phyloP scores from a whole-genome alignment of 2,329 filamentous ascomycete species.

The Pseudogymnoascus sp. region DNA sequence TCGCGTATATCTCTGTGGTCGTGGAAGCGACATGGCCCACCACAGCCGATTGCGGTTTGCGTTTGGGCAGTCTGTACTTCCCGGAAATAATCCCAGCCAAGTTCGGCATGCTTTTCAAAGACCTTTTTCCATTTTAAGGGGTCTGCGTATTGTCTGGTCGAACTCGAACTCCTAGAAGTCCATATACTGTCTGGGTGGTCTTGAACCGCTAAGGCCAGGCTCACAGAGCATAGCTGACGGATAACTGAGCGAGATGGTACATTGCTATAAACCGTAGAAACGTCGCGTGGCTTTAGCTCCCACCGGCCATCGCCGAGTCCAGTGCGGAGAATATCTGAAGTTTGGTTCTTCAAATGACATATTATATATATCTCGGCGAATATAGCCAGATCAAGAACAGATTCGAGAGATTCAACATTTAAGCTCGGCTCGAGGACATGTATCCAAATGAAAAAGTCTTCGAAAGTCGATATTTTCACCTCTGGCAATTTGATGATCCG shows the following conservation, averaged over 20 bases:
- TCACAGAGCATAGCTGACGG: conserved; percentile 5
- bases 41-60: background rate
- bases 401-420: background rate
- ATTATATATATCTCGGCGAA: conserved; percentile 9
- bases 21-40: background rate
- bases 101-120: background rate
- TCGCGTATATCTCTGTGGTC: background rate
- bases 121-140: background rate
- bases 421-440: conserved; percentile 9
- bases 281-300: background rate
- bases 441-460: conserved; percentile 12
- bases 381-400: conserved; percentile 6
- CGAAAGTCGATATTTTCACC: conserved; percentile 9
- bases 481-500: conserved; percentile 5
- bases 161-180: background rate
- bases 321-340: conserved; percentile 7
- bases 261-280: conserved; percentile 9
- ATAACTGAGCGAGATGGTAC: conserved; percentile 8
- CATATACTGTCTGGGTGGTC: too few species aligned
- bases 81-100: conserved; percentile 5
- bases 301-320: background rate
- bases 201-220: background rate
- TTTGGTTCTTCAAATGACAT: conserved; percentile 11
- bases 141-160: background rate
- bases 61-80: background rate